Percentiles rank a stretch among this genome's conserved stretches.
Conservation (phyloP, 2,329 filamentous ascomycete genomes). For the Aspergillus caelatus region DNA sequence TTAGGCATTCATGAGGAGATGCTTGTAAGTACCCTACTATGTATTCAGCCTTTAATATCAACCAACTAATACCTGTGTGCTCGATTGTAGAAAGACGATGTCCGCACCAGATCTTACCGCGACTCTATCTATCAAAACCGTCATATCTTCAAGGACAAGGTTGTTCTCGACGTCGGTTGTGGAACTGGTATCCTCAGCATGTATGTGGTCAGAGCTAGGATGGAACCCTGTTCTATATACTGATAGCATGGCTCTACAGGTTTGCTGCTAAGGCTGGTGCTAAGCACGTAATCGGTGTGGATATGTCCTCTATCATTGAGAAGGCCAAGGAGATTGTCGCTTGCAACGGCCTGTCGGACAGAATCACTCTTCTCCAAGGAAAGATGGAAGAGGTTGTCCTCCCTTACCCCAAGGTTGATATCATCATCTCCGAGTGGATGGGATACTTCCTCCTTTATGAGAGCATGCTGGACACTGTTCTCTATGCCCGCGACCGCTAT, state of each 20-base stretch:
- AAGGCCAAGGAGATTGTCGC: conserved; percentile 96
- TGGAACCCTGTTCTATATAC: conserved; percentile 11
- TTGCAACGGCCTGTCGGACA: conserved; percentile 87
- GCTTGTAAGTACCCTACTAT: conserved; percentile 68
- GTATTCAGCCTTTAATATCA: conserved; percentile 3
- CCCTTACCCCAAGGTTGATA: conserved; percentile 94
- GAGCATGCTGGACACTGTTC: conserved; percentile 97
- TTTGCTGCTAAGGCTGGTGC: conserved; percentile 95
- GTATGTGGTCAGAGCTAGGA: conserved; percentile 53
- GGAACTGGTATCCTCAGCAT: conserved; percentile 98
- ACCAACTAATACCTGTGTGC: conserved; percentile 4
- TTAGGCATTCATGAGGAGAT: conserved; percentile 96
- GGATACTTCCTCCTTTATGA: conserved; percentile 99
- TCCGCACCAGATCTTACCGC: conserved; percentile 94
- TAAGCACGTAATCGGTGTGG: conserved; percentile 97
- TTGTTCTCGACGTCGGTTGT: conserved; percentile 96
- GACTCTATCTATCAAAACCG: conserved; percentile 97
- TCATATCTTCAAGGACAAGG: conserved; percentile 88
- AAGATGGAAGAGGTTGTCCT: conserved; percentile 99
- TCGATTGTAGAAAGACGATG: conserved; percentile 83
- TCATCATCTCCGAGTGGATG: conserved; percentile 99
- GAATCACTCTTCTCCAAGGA: conserved; percentile 96
- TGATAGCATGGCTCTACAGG: conserved; percentile 56
- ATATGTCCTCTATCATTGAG: conserved; percentile 99
- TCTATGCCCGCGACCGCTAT: conserved; percentile 94